A percentile compares a stretch with the other conserved stretches of the same genome.
Evolutionary conservation across 192 early-diverging fungal genomes (phyloP).

Genomic region (Coemansia sp.): DNA sequence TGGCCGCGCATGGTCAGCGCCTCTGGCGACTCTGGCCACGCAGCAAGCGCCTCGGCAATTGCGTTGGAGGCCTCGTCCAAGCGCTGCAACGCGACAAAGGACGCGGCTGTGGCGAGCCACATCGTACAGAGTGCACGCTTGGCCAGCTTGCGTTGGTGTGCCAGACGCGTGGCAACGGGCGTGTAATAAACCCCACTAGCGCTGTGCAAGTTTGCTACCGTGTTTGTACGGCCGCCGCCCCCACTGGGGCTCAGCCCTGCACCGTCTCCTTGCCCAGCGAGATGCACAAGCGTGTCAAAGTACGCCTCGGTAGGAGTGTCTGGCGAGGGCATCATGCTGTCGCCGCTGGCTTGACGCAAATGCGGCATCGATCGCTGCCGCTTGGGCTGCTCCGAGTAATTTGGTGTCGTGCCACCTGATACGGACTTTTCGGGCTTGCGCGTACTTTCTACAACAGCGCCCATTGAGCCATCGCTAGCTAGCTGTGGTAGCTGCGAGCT

Average conservation of each 20-base stretch:
- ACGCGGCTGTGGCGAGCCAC: slow-evolving; percentile 40
- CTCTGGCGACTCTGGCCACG: slow-evolving; percentile 45
- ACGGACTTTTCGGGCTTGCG: neutral
- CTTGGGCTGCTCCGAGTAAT: slow-evolving; percentile 10
- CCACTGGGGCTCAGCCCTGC: neutral
- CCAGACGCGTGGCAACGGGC: slow-evolving; percentile 26
- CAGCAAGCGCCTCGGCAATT: slow-evolving; percentile 37
- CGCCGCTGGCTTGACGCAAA: slow-evolving; percentile 20
- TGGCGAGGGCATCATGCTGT: slow-evolving; percentile 14
- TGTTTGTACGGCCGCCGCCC: neutral
- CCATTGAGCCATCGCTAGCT: neutral
- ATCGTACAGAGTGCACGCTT: slow-evolving; percentile 38
- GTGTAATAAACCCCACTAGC: slow-evolving; percentile 36
- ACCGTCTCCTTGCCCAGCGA: slow-evolving; percentile 4
- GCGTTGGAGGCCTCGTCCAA: slow-evolving; percentile 38
- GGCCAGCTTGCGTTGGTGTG: slow-evolving; percentile 27
- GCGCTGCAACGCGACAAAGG: slow-evolving; percentile 32
- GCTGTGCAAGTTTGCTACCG: slow-evolving; percentile 3
- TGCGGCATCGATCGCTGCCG: slow-evolving; percentile 53
- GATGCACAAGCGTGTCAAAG: slow-evolving; percentile 25
- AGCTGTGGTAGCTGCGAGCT: neutral
- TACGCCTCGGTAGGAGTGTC: slow-evolving; percentile 34
- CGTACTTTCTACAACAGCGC: neutral
- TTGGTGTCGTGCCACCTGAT: neutral
- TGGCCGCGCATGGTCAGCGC: slow-evolving; percentile 49